Percentiles rank a stretch among this genome's conserved stretches.
Evolutionary conservation across 2,329 filamentous ascomycete species (phyloP).

Genomic region (Phaeosphaeriaceae sp.): DNA sequence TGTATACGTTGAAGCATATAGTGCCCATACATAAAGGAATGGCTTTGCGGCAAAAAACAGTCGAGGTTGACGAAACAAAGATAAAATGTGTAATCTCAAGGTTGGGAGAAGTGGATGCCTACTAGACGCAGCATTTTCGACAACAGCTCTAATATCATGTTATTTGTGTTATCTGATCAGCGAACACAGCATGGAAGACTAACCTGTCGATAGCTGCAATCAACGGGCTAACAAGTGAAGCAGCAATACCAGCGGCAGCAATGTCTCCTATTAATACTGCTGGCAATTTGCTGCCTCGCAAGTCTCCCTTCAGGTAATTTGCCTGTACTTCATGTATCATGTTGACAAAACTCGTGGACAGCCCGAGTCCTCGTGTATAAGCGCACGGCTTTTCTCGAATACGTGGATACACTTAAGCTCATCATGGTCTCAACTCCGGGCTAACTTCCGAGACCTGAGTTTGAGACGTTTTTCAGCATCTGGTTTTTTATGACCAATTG

Average conservation of each 20-base stretch:
- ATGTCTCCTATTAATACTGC: constrained; percentile 30
- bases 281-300: constrained; percentile 11
- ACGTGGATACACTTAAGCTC: no score
- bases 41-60: constrained; percentile 34
- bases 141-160: constrained; percentile 27
- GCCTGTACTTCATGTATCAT: constrained; percentile 19
- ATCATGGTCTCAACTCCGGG: no score
- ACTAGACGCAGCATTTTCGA: constrained; percentile 31
- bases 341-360: neutral
- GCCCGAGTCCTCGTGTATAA: neutral
- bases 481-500: no score
- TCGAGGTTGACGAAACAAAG: constrained; percentile 28
- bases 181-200: neutral
- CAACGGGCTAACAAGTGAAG: constrained; percentile 31
- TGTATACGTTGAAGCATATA: constrained; percentile 38
- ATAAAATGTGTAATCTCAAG: constrained; percentile 24
- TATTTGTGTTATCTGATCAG: neutral
- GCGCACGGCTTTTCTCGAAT: no score
- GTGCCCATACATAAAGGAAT: constrained; percentile 36
- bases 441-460: no score
- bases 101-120: constrained; percentile 21
- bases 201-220: constrained; percentile 39
- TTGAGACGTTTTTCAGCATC: no score
- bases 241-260: constrained; percentile 30
- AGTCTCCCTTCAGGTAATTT: constrained; percentile 2